Evolutionary conservation across 768 basidiomycete genomes (phyloP), one percentile per base, ranked within the genome.

Genomic region (Kwoniella mangroviensis): DNA sequence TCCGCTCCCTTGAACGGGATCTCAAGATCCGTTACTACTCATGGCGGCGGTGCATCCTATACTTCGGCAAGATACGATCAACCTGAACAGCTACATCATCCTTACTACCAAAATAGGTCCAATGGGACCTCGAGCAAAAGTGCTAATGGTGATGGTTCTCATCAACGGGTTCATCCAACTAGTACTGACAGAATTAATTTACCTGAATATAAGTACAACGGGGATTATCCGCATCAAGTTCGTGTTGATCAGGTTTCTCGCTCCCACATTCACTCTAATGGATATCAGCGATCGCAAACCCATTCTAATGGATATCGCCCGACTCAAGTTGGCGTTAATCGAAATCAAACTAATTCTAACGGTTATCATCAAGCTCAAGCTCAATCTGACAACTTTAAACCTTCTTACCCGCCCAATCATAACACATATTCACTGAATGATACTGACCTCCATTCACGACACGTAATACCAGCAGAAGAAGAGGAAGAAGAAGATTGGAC

Each of bases 401-500:
- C 45, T 19, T 49, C 45, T 49, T 49, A 49, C 45, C 45, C 24
- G 6, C 15, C 12, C 54, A 55, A 19, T 55, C 34, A 34, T 7
- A 7, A 6, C 9, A 6, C 34, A 34, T 34, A 34, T 34, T 7
- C 34, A 34, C 34, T 34, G 34, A 34, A 34, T 5, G 9, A 54
- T n/a, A 22, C 41, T 42, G 12, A 10, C 12, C 3, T 42, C 22
- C 19, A 12, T 5, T 40, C 21, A 41, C 15, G 22, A 45, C 17
- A 34, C 9, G 34, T 7, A 7, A 34, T 7, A n/a, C n/a, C 24
- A 13, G n/a, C 40, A n/a, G 22, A 26, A 57, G 15, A 26, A 17
- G 19, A 60, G 41, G 41, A 26, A 22, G 41, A 60, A 60, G 58
- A 60, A 41, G 58, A 60, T 60, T 60, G 58, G 58, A 60, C 58